Evolutionary conservation across 2,329 filamentous ascomycete genomes (phyloP).

Genomic region (Sclerotinia borealis): DNA sequence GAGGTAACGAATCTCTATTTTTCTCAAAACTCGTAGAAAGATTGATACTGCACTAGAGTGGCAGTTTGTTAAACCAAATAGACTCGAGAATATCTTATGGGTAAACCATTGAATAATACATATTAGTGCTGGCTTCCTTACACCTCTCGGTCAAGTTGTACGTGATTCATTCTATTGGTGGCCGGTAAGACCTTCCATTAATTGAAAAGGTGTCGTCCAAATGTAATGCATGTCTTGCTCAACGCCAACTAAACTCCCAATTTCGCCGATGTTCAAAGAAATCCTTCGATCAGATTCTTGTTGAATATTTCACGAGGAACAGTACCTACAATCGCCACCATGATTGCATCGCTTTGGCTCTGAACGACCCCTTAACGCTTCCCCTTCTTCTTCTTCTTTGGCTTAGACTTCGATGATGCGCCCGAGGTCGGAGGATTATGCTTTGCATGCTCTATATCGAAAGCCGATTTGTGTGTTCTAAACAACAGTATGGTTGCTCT

Average conservation of each 20-base stretch:
- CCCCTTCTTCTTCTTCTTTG: constrained; percentile 36
- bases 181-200: neutral
- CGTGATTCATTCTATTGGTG: neutral
- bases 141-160: neutral
- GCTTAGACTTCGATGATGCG: constrained; percentile 15
- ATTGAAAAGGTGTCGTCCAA: neutral
- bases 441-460: constrained; percentile 74
- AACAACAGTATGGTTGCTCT: constrained; percentile 87
- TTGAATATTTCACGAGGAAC: neutral
- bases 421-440: constrained; percentile 46
- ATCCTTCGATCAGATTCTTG: neutral
- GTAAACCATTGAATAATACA: neutral
- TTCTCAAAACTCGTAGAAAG: neutral
- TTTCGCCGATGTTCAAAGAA: neutral
- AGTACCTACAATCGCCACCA: too few species aligned
- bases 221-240: neutral
- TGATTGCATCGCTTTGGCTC: neutral
- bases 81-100: neutral
- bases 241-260: neutral
- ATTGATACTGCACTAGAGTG: neutral
- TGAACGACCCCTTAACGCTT: constrained; percentile 19
- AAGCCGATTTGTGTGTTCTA: constrained; percentile 71
- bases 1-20: neutral
- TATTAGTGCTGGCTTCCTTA: neutral
- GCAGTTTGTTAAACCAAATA: neutral